These are phyloP conservation scores for Aspergillus sp. DNA, from an alignment of 2,329 filamentous ascomycete species.

Conservation along the genomic window DNA sequence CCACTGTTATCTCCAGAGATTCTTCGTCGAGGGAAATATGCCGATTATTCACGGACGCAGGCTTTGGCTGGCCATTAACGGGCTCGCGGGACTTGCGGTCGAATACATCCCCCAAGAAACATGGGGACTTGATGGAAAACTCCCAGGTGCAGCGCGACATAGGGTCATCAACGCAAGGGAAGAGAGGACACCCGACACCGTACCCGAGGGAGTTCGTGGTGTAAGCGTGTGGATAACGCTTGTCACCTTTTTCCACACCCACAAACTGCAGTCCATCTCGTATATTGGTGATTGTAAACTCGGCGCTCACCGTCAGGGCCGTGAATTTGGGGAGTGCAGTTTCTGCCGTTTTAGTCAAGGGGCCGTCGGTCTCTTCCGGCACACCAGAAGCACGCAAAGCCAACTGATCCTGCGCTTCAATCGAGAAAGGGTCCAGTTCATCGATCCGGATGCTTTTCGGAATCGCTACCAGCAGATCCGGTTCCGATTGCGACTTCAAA, in stretches of 20 bases:
- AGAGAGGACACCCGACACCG: conserved; percentile 74
- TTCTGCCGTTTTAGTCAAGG: conserved; percentile 26
- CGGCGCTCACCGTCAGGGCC: conserved; percentile 58
- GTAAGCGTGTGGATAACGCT: conserved; percentile 82
- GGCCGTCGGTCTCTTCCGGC: conserved; percentile 30
- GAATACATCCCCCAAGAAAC: conserved; percentile 71
- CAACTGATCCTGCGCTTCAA: conserved; percentile 39
- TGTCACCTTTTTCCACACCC: conserved; percentile 68
- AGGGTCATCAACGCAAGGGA: conserved; percentile 85
- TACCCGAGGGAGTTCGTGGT: conserved; percentile 71
- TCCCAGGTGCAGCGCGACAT: conserved; percentile 77
- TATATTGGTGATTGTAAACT: conserved; percentile 66
- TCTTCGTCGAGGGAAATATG: conserved; percentile 66
- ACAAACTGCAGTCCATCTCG: conserved; percentile 89
- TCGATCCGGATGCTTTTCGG: conserved; percentile 54
- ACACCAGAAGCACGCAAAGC: conserved; percentile 31
- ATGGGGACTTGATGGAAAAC: conserved; percentile 74
- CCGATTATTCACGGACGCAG: conserved; percentile 19
- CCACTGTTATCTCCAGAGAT: conserved; percentile 74
- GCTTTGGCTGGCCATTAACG: conserved; percentile 13
- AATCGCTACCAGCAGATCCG: conserved; percentile 50
- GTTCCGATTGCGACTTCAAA: conserved; percentile 42
- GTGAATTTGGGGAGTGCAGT: conserved; percentile 43
- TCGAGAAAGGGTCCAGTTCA: conserved; percentile 47
- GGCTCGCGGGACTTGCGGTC: conserved; percentile 25